A percentile compares a stretch with the other conserved stretches of the same genome.
Evolutionary conservation across 345 rosid species (phyloP).

Genomic region (Microthlaspi erraticum): DNA sequence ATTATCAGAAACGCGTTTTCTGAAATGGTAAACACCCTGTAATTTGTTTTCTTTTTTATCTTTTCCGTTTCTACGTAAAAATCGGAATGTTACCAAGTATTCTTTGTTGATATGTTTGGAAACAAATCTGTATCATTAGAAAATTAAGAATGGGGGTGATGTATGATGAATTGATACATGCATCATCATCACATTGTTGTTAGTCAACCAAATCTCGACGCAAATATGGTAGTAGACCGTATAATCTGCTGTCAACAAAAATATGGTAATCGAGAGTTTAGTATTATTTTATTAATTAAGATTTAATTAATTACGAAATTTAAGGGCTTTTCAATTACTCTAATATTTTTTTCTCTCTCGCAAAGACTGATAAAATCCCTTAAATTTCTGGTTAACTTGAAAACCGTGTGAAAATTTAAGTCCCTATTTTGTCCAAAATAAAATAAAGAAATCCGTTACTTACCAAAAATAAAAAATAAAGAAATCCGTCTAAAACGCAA

Average conservation of each 20-base stretch:
- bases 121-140: slow-evolving; percentile 1
- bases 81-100: slow-evolving; percentile 8
- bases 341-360: not conserved
- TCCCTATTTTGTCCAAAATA: not conserved
- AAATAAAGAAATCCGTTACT: too few species aligned
- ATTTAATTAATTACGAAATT: not conserved
- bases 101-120: slow-evolving; percentile 3
- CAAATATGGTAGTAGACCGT: not conserved
- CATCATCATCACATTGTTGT: not conserved
- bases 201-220: slow-evolving; percentile 8
- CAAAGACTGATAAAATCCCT: not conserved
- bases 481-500: too few species aligned
- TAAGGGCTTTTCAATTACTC: not conserved
- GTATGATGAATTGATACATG: too few species aligned
- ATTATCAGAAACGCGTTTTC: slow-evolving; percentile 31
- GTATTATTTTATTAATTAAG: not conserved
- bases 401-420: too few species aligned
- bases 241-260: not conserved
- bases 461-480: too few species aligned
- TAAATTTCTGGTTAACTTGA: not conserved
- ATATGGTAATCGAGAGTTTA: not conserved
- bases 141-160: not conserved
- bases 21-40: slow-evolving; percentile 3
- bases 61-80: not conserved
- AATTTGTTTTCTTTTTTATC: not conserved